Base-by-base conservation (phyloP, 495 filamentous ascomycete species). In the Talaromyces nanjingensis region DNA sequence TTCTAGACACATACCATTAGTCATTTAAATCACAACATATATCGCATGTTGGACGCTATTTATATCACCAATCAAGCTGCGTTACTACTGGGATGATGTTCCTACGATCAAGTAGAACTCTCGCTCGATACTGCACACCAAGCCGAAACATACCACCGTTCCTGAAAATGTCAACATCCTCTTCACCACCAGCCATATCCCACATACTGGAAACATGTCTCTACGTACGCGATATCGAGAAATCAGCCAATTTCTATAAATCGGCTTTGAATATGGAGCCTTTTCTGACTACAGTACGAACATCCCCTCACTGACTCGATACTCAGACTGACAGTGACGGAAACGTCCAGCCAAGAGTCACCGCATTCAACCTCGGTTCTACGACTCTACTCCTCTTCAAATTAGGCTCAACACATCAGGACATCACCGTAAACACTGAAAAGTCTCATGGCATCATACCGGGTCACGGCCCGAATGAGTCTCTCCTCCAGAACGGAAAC, bases 161-260 rank as follows among this genome's bases (percentile, higher is more conserved):
- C 53, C 9, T 56, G 4, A 56, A 56, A 9, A 56, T 56, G 53
- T 56, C 24, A 16, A 56, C 53, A 7, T 56, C 53, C 3, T 20
- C 57, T 59, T 22, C 29, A 16, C 53, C 53, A 59, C 57, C 57
- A 18, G 22, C 57, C 9, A 59, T 59, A 9, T 39, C 57, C n/a
- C 57, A 59, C 33, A 59, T 59, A 2, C 57, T 59, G 2, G 57
- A 59, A 59, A 59, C 57, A 18, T 59, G 57, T 59, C 57, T 59
- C 34, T 59, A 59, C 57, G 57, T 59, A 20, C 57, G 57, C 57
- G 57, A 59, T 24, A 24, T 59, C 6, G 57, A 39, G 7, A 25
- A 24, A 20, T 59, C 57, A 8, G 5, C 34, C 20, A 25, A 39
- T 18, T 59, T 59, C 20, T 59, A 59, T 16, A 59, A 33, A 59